Evolutionary conservation across 176 grass and related monocot genomes (phyloP).

Genomic region (Triticum turgidum): DNA sequence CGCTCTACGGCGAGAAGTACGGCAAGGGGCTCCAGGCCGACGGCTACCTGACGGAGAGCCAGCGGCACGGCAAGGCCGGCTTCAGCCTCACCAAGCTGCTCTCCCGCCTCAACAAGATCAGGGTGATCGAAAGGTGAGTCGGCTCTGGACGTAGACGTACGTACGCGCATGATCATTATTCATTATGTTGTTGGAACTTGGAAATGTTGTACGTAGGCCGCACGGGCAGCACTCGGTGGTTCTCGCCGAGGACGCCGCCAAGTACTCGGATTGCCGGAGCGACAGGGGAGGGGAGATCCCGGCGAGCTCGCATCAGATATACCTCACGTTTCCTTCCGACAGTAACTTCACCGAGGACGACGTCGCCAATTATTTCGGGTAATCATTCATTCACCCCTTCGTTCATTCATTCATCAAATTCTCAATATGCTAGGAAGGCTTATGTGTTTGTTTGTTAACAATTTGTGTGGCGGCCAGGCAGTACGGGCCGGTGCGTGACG

Average conservation of each 20-base stretch:
- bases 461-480: slow-evolving; percentile 31
- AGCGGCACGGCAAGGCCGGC: slow-evolving; percentile 73
- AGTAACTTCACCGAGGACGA: slow-evolving; percentile 79
- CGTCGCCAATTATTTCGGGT: slow-evolving; percentile 77
- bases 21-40: slow-evolving; percentile 83
- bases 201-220: slow-evolving; percentile 37
- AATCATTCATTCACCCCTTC: not conserved
- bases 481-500: slow-evolving; percentile 67
- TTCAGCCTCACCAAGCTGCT: slow-evolving; percentile 89
- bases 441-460: not conserved
- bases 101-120: slow-evolving; percentile 68
- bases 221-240: slow-evolving; percentile 87
- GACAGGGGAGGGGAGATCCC: slow-evolving; percentile 45
- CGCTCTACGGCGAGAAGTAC: slow-evolving; percentile 73
- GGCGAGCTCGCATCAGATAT: slow-evolving; percentile 76
- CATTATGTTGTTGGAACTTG: not conserved
- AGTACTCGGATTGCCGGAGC: slow-evolving; percentile 45
- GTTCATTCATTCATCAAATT: not conserved
- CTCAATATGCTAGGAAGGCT: too few species aligned
- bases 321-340: slow-evolving; percentile 86
- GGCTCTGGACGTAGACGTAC: too few species aligned
- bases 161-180: too few species aligned
- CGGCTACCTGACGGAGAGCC: slow-evolving; percentile 92
- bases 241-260: slow-evolving; percentile 63
- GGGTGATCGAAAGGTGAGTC: slow-evolving; percentile 62